phyloP scores from a whole-genome alignment of 1,139 yeast genomes.

The Magnusiomyces tetraspermus region DNA sequence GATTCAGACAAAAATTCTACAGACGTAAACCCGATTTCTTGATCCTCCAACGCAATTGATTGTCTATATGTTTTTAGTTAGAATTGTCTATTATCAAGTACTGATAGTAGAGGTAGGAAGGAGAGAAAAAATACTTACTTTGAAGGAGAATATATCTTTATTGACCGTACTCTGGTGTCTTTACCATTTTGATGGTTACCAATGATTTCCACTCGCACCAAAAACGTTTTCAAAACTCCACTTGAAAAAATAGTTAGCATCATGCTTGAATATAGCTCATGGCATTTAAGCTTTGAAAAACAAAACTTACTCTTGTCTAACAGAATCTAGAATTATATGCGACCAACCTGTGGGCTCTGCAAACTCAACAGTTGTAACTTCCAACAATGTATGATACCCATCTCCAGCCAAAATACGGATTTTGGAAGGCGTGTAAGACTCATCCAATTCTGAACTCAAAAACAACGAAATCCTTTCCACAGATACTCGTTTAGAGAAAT shows the following conservation, averaged over 20 bases:
- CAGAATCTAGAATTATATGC: slow-evolving; percentile 56
- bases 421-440: slow-evolving; percentile 82
- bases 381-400: slow-evolving; percentile 73
- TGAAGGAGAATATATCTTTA: slow-evolving; percentile 45
- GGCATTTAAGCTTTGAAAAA: neutral
- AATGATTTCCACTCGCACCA: slow-evolving; percentile 57
- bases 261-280: neutral
- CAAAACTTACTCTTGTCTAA: slow-evolving; percentile 37
- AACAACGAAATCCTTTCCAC: slow-evolving; percentile 64
- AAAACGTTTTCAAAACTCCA: slow-evolving; percentile 61
- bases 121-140: slow-evolving; percentile 16
- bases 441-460: slow-evolving; percentile 61
- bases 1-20: slow-evolving; percentile 30
- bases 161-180: slow-evolving; percentile 80
- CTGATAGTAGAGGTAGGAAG: neutral
- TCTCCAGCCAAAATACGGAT: slow-evolving; percentile 71
- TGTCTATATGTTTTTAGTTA: slow-evolving; percentile 18
- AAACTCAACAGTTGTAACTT: slow-evolving; percentile 59
- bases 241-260: slow-evolving; percentile 10
- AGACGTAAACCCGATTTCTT: slow-evolving; percentile 29
- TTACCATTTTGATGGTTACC: slow-evolving; percentile 94
- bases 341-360: slow-evolving; percentile 83
- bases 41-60: slow-evolving; percentile 20
- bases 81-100: neutral
- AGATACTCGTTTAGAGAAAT: slow-evolving; percentile 69